A percentile compares a stretch with the other conserved stretches of the same genome.
Evolutionary conservation across 805 yeast genomes (phyloP).

Genomic region (Wickerhamomyces rabaulensis): DNA sequence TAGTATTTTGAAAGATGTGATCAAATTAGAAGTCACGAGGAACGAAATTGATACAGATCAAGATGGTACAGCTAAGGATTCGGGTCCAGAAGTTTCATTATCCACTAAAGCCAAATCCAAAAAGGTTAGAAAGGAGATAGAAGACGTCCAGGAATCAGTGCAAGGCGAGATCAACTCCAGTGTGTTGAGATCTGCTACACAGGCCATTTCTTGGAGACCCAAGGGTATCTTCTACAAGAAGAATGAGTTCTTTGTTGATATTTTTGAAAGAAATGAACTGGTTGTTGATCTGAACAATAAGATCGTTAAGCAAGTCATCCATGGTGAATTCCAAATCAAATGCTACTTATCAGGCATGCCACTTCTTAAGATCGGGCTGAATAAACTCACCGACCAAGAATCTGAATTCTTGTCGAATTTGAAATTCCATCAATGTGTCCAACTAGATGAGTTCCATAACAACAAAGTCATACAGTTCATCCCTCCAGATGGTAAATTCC

Average conservation of each 20-base stretch:
- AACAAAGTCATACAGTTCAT: constrained; percentile 62
- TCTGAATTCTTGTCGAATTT: constrained; percentile 52
- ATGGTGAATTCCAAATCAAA: constrained; percentile 69
- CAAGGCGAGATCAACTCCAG: constrained; percentile 50
- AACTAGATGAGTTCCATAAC: constrained; percentile 48
- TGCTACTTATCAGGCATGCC: constrained; percentile 93
- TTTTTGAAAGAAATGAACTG: constrained; percentile 69
- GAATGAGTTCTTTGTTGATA: constrained; percentile 87
- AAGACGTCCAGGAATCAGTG: constrained; percentile 11
- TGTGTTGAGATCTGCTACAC: constrained; percentile 71
- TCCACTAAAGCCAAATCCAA: background rate
- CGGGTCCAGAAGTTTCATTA: background rate
- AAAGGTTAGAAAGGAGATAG: constrained; percentile 1
- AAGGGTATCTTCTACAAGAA: constrained; percentile 84
- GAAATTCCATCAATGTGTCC: constrained; percentile 86
- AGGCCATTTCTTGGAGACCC: constrained; percentile 85
- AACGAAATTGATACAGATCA: constrained; percentile 3
- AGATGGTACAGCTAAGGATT: constrained; percentile 13
- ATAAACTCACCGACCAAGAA: constrained; percentile 38
- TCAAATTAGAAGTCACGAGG: constrained; percentile 47
- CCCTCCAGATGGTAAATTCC: constrained; percentile 88
- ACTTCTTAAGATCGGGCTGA: constrained; percentile 65
- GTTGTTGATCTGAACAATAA: constrained; percentile 55
- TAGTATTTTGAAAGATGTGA: constrained; percentile 71
- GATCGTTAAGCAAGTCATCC: constrained; percentile 60